A percentile compares a stretch with the other conserved stretches of the same genome.
These are phyloP conservation scores for Arthrinium puccinioides DNA, from an alignment of 2,329 filamentous ascomycete species.

Conservation along the genomic window DNA sequence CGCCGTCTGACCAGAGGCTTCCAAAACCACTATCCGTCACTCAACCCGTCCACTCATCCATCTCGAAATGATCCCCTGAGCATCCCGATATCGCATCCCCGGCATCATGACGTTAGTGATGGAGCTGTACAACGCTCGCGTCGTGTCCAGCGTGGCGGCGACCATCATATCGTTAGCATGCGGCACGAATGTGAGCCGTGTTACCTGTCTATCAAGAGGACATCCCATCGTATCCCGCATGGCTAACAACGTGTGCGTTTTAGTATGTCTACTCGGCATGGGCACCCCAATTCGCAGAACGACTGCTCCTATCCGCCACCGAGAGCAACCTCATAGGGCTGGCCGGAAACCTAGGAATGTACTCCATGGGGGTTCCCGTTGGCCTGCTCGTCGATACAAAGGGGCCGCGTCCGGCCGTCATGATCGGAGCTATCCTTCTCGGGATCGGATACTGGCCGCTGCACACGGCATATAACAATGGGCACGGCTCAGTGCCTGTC, in stretches of 20 bases:
- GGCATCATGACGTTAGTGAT: conserved; percentile 36
- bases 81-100: conserved; percentile 1
- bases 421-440: conserved; percentile 67
- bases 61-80: conserved; percentile 2
- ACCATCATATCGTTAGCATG: conserved; percentile 82
- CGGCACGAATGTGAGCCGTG: conserved; percentile 74
- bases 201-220: background rate
- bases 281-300: conserved; percentile 90
- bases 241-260: conserved; percentile 7
- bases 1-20: too few species aligned
- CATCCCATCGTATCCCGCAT: background rate
- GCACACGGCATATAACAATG: conserved; percentile 67
- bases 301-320: conserved; percentile 80
- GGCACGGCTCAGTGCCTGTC: conserved; percentile 46
- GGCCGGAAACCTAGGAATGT: conserved; percentile 90
- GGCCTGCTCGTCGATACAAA: conserved; percentile 80
- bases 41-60: too few species aligned
- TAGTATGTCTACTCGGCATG: conserved; percentile 98
- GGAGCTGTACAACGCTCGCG: conserved; percentile 54
- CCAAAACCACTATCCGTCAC: too few species aligned
- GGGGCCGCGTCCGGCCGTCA: conserved; percentile 71
- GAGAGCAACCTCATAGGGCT: conserved; percentile 85
- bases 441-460: conserved; percentile 81
- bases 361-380: conserved; percentile 79
- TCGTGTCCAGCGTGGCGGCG: conserved; percentile 78